A percentile compares a stretch with the other conserved stretches of the same genome.
Evolutionary conservation across 23 red algal species (phyloP).

Genomic region (Porphyridium purpureum): DNA sequence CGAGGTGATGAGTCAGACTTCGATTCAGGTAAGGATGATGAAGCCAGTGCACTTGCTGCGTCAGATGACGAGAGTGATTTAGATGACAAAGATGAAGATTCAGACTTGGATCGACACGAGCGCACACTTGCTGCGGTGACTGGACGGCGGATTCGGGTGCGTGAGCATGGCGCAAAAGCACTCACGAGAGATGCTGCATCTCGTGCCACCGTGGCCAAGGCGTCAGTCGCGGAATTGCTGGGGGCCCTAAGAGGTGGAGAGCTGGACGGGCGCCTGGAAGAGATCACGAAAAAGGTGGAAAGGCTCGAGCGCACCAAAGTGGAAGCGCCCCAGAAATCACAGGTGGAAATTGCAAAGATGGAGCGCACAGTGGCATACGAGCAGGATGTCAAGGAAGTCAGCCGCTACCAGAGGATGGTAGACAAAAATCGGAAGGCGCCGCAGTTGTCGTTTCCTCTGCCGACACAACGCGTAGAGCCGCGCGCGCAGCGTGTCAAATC

Average conservation of each 20-base stretch:
- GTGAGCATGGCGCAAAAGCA: not conserved
- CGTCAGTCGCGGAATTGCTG: not conserved
- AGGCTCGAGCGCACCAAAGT: not conserved
- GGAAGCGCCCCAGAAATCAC: not conserved
- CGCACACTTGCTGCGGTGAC: not conserved
- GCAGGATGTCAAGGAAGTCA: not conserved
- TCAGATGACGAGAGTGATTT: not conserved
- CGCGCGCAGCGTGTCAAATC: not conserved
- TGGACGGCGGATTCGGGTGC: not conserved
- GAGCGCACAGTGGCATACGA: not conserved
- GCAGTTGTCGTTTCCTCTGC: not conserved
- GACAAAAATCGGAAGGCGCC: not conserved
- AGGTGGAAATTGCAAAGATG: not conserved
- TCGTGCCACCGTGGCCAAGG: not conserved
- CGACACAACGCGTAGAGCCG: too few species aligned
- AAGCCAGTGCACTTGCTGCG: not conserved
- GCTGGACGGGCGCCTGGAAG: not conserved
- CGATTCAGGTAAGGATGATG: slow-evolving; percentile 1
- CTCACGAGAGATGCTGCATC: not conserved
- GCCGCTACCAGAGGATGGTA: not conserved
- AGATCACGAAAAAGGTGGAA: not conserved
- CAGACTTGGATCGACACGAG: not conserved
- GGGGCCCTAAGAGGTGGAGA: not conserved
- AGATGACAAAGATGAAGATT: not conserved
- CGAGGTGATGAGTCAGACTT: too few species aligned